Evolutionary conservation across 75 land plant species (phyloP).

Genomic region (Picea sitchensis): DNA sequence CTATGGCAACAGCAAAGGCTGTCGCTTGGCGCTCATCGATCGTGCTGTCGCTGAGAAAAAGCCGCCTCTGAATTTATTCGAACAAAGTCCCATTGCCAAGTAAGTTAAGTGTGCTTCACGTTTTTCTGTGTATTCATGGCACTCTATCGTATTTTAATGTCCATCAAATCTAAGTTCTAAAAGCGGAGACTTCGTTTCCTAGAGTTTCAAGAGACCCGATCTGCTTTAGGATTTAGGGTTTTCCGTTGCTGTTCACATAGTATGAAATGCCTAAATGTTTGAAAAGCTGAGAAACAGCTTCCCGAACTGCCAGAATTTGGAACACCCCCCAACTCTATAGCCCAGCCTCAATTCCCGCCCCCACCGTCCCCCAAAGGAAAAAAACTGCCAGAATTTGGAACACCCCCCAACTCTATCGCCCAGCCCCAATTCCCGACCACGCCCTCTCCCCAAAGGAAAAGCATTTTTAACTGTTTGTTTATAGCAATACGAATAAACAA

Average conservation of each 20-base stretch:
- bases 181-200: background rate
- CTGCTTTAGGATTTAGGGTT: background rate
- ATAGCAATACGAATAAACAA: background rate
- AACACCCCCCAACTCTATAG: no score
- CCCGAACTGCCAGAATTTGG: no score
- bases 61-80: slow-evolving; percentile 74
- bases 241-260: background rate
- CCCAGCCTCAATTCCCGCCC: background rate
- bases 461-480: background rate
- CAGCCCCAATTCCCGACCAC: background rate
- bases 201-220: background rate
- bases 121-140: background rate
- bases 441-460: background rate
- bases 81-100: slow-evolving; percentile 57
- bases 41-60: slow-evolving; percentile 36
- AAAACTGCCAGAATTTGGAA: no score
- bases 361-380: background rate
- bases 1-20: slow-evolving; percentile 53
- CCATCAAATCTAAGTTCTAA: background rate
- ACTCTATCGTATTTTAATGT: no score
- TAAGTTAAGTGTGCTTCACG: slow-evolving; percentile 1
- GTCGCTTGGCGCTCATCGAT: slow-evolving; percentile 70
- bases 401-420: no score
- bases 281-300: no score
- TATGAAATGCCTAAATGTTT: no score